These are phyloP conservation scores for Amanita subjunquillea DNA, from an alignment of 768 basidiomycete genomes.

Conservation along the genomic window DNA sequence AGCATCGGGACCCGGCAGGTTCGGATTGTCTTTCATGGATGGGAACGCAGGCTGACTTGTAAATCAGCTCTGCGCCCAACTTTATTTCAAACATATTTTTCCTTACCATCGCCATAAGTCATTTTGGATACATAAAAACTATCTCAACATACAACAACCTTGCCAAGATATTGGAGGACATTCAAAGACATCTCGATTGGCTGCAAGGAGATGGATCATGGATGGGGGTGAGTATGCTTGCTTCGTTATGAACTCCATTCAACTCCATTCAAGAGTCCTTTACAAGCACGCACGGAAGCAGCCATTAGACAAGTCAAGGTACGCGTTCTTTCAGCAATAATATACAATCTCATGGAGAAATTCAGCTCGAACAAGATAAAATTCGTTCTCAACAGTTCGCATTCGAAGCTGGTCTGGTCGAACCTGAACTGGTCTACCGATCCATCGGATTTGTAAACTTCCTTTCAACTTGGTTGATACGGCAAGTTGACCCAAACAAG, in stretches of 20 bases:
- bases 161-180: slow-evolving; percentile 64
- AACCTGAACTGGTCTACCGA: slow-evolving; percentile 74
- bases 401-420: slow-evolving; percentile 77
- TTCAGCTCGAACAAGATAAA: slow-evolving; percentile 57
- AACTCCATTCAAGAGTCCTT: slow-evolving; percentile 37
- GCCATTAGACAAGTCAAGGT: slow-evolving; percentile 75
- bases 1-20: slow-evolving; percentile 38
- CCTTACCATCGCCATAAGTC: slow-evolving; percentile 76
- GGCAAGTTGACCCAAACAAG: slow-evolving; percentile 76
- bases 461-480: slow-evolving; percentile 88
- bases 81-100: slow-evolving; percentile 97
- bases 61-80: slow-evolving; percentile 58
- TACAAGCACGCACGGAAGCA: slow-evolving; percentile 69
- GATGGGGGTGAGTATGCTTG: slow-evolving; percentile 53
- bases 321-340: not conserved
- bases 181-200: slow-evolving; percentile 67
- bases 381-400: slow-evolving; percentile 67
- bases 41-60: not conserved
- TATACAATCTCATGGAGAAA: not conserved
- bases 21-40: not conserved
- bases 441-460: slow-evolving; percentile 82
- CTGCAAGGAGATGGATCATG: slow-evolving; percentile 71
- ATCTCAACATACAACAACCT: slow-evolving; percentile 69
- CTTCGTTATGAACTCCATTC: not conserved
- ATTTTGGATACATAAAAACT: slow-evolving; percentile 80